These are phyloP conservation scores for Blastocystis sp. DNA, from an alignment of 352 stramenopile genomes.

Conservation along the genomic window DNA sequence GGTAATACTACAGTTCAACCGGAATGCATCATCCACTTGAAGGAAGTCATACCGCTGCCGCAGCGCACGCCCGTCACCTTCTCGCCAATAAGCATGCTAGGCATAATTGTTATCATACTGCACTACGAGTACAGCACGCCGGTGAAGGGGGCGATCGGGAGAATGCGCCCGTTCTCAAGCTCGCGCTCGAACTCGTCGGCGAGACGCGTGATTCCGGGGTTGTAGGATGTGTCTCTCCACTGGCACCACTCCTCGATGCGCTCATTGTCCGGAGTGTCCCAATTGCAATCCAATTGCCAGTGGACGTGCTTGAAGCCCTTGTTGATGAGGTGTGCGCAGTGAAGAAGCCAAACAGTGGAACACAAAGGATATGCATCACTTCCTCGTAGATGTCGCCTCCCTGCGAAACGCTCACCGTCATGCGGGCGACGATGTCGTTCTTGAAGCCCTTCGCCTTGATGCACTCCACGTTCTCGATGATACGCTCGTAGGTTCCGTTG, in stretches of 20 bases:
- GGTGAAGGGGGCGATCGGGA: conserved; percentile 73
- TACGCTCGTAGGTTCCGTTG: conserved; percentile 72
- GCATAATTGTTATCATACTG: background rate
- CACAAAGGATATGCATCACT: conserved; percentile 72
- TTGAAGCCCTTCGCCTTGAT: conserved; percentile 73
- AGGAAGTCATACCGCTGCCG: conserved; percentile 72
- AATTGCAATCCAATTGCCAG: conserved; percentile 74
- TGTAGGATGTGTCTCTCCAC: conserved; percentile 73
- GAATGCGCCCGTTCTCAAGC: conserved; percentile 72
- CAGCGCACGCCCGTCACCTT: conserved; percentile 72
- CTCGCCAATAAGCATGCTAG: conserved; percentile 71
- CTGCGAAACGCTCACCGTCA: conserved; percentile 73
- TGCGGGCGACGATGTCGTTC: conserved; percentile 73
- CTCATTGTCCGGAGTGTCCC: conserved; percentile 73
- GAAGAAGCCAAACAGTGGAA: background rate
- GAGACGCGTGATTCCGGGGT: conserved; percentile 73
- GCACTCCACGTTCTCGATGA: conserved; percentile 73
- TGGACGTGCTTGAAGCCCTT: conserved; percentile 73
- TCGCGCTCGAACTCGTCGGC: conserved; percentile 72
- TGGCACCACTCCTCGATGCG: conserved; percentile 72
- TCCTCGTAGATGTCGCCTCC: conserved; percentile 74
- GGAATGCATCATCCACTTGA: conserved; percentile 68
- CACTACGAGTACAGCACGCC: conserved; percentile 70
- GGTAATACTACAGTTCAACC: conserved; percentile 59
- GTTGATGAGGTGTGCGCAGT: conserved; percentile 50